phyloP scores from a whole-genome alignment of 352 stramenopile species.

The Globisporangium spinosum region DNA sequence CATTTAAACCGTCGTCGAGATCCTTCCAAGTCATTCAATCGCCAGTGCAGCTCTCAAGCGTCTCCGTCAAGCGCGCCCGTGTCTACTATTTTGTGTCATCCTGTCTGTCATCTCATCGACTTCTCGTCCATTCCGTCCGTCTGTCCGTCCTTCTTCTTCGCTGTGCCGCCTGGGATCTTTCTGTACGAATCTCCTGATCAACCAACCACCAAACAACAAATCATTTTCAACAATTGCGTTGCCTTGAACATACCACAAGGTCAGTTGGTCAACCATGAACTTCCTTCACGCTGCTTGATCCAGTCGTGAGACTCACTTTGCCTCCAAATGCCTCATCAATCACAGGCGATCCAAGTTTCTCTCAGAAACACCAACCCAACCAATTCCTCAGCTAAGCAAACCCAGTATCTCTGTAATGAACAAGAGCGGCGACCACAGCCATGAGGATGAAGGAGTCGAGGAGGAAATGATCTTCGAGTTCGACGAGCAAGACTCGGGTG shows the following conservation, averaged over 20 bases:
- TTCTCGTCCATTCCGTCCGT: background rate
- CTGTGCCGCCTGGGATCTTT: conserved; percentile 1
- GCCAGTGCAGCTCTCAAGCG: background rate
- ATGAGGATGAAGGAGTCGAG: conserved; percentile 35
- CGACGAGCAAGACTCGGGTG: conserved; percentile 39
- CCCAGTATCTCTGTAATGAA: conserved; percentile 21
- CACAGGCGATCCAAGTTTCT: background rate
- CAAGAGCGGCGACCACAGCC: conserved; percentile 19
- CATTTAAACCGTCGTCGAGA: background rate
- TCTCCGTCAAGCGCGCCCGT: background rate
- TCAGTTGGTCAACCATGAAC: background rate
- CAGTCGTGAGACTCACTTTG: background rate
- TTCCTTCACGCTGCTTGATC: background rate
- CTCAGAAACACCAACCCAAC: background rate
- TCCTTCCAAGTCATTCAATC: background rate
- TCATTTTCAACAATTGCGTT: background rate
- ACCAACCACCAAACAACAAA: background rate
- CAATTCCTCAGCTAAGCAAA: background rate
- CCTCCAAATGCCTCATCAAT: background rate
- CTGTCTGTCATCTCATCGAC: background rate
- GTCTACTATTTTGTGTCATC: background rate
- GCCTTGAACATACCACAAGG: background rate
- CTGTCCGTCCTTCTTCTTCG: background rate
- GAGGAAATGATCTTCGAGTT: conserved; percentile 78
- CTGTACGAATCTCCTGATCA: background rate